Evolutionary conservation across 2,329 filamentous ascomycete genomes (phyloP), one percentile per base, ranked within the genome.

Genomic region (Claviceps humidiphila): DNA sequence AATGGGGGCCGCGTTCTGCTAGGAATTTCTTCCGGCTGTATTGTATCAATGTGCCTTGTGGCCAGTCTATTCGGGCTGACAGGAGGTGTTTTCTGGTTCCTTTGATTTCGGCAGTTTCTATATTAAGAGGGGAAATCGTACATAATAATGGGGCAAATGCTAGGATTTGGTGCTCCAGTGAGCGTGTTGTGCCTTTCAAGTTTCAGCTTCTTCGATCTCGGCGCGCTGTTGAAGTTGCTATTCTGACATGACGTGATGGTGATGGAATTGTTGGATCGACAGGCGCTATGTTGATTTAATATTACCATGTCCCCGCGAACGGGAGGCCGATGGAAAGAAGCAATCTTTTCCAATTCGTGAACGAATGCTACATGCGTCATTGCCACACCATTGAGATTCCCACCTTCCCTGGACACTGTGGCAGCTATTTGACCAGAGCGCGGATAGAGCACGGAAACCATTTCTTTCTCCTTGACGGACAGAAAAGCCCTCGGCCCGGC

Each of bases 21-120:
- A 20, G 43, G n/a, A 47, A 22, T 20, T 30, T 22, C 22, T 44
- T 45, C 44, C 22, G 34, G 52, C 44, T n/a, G 26, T 48, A 42
- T 47, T 24, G 26, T 48, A 42, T 47, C n/a, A 13, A 41, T 16
- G 30, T 51, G 39, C 22, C 49, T 48, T 39, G 26, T 39, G 34
- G 14, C 44, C 24, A 42, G 39, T 44, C 47, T 52, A 24, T 46
- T 40, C 13, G 16, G 34, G 43, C 16, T 49, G 5, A 40, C 5
- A 42, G 45, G 51, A 49, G 54, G n/a, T 41, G 14, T 49, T 53
- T 55, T 55, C 44, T 52, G 51, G 41, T 43, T 43, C 42, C 40
- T 22, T 26, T 41, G 16, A 14, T 40, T 42, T 51, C 9, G 41
- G n/a, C 26, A 41, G 47, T 49, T 37, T 34, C 14, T 24, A 51